These are phyloP conservation scores for Ophioceras dolichostomum DNA, from an alignment of 2,329 filamentous ascomycete species.

Conservation along the genomic window DNA sequence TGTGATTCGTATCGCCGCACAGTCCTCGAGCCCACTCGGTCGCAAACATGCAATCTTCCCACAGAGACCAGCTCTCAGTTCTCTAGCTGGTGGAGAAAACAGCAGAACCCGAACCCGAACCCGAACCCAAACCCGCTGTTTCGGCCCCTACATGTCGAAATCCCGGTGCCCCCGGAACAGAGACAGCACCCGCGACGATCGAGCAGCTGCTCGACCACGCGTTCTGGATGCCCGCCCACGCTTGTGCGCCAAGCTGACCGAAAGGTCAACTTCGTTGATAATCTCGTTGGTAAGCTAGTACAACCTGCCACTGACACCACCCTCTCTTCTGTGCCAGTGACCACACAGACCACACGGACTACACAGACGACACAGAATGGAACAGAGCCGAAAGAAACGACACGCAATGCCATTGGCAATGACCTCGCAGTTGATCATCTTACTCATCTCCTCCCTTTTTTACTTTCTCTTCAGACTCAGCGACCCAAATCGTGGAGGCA, in stretches of 20 bases:
- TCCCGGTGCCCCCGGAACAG: constrained; percentile 40
- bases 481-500: constrained; percentile 90
- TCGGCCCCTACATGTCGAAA: constrained; percentile 22
- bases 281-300: constrained; percentile 91
- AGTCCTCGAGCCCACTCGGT: no score
- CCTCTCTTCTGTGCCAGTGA: no score
- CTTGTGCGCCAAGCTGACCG: constrained; percentile 81
- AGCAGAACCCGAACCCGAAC: no score
- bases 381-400: no score
- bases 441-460: constrained; percentile 17
- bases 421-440: background rate
- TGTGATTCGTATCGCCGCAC: constrained; percentile 29
- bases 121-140: no score
- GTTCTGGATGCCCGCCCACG: constrained; percentile 55
- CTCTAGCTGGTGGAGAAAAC: no score
- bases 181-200: constrained; percentile 53
- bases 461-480: constrained; percentile 58
- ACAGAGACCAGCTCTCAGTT: no score
- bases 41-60: background rate
- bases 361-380: no score
- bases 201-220: constrained; percentile 37
- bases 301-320: no score
- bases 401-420: no score
- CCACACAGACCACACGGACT: no score
- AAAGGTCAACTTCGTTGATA: constrained; percentile 92